These are phyloP conservation scores for Pseudisothecium myosuroides DNA, from an alignment of 225 moss, liverwort and hornwort genomes.

Conservation along the genomic window DNA sequence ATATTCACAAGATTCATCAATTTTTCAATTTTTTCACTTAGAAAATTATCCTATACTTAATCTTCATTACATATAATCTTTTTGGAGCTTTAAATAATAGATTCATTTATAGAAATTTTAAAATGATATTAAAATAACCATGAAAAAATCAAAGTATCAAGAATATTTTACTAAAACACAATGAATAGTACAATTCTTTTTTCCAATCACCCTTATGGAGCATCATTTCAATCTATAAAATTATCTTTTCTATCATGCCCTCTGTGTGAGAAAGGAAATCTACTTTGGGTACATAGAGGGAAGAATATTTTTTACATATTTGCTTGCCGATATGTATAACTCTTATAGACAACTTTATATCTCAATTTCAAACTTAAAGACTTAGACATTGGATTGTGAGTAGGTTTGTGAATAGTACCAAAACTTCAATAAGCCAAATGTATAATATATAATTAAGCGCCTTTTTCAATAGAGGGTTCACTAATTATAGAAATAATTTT, in stretches of 20 bases:
- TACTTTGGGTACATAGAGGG: accelerated
- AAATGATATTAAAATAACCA: too few relatives aligned
- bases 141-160: neutral
- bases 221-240: neutral
- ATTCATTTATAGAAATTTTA: accelerated
- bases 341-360: neutral
- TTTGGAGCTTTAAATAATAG: neutral
- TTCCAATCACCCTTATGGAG: neutral
- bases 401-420: neutral
- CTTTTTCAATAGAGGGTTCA: neutral
- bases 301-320: too few relatives aligned
- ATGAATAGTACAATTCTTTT: neutral
- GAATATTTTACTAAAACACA: neutral
- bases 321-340: too few relatives aligned
- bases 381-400: neutral
- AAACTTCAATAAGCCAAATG: too few relatives aligned
- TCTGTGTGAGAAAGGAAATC: accelerated
- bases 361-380: neutral
- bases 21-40: neutral
- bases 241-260: neutral
- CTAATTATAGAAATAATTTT: neutral
- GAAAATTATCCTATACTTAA: neutral
- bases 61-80: neutral
- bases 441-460: too few relatives aligned
- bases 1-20: neutral